These are phyloP conservation scores for Fonsecaea monophora DNA, from an alignment of 2,329 filamentous ascomycete genomes.

Conservation along the genomic window DNA sequence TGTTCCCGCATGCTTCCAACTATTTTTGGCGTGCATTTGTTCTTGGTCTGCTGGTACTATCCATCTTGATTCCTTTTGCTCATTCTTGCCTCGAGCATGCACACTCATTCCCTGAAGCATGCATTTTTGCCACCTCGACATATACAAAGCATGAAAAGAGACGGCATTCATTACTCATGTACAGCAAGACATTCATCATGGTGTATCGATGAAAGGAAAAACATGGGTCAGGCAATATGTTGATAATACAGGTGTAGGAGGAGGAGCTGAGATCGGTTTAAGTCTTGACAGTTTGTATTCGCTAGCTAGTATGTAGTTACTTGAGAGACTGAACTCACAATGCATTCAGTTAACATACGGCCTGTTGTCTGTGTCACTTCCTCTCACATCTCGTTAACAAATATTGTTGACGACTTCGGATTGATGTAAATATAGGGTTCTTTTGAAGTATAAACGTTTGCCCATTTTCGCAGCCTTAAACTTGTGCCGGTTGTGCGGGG, in stretches of 20 bases:
- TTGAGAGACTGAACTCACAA: constrained; percentile 18
- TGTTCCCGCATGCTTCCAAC: constrained; percentile 21
- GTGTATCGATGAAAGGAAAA: constrained; percentile 25
- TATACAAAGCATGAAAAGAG: constrained; percentile 18
- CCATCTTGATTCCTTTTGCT: constrained; percentile 33
- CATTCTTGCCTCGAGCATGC: constrained; percentile 33
- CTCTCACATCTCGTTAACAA: neutral
- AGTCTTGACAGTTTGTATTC: constrained; percentile 24
- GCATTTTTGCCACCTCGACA: constrained; percentile 20
- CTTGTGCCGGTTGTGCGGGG: neutral
- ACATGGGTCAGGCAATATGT: constrained; percentile 25
- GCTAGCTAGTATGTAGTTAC: constrained; percentile 24
- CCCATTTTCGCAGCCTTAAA: neutral
- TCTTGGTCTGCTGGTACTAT: constrained; percentile 32
- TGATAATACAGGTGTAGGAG: constrained; percentile 22
- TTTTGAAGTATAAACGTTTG: neutral
- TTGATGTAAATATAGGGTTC: no score
- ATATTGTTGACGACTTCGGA: neutral
- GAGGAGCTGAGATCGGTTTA: constrained; percentile 18
- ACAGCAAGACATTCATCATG: constrained; percentile 27
- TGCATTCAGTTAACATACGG: constrained; percentile 10
- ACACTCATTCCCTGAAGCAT: constrained; percentile 25
- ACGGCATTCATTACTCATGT: constrained; percentile 21
- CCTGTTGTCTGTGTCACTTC: neutral
- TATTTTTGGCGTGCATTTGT: constrained; percentile 33